Evolutionary conservation across 192 early-diverging fungal genomes (phyloP).

Genomic region (Haplosporangium gracile): DNA sequence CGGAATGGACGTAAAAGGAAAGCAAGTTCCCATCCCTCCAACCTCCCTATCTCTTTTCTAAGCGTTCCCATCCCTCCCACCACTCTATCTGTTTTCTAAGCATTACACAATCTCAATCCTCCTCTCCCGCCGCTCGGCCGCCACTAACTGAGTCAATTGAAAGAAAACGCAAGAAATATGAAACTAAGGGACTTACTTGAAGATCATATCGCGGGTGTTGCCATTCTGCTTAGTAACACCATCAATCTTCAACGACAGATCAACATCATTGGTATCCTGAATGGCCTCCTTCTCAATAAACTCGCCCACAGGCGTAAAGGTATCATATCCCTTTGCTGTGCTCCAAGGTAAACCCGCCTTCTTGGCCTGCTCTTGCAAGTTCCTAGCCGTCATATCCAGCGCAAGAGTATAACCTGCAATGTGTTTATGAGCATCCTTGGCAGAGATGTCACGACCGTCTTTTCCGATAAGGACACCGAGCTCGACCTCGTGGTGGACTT

Average conservation of each 20-base stretch:
- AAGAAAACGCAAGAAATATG: not conserved
- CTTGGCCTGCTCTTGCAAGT: constrained; percentile 88
- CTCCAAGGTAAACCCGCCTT: constrained; percentile 90
- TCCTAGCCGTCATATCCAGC: constrained; percentile 94
- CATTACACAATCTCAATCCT: too few species aligned
- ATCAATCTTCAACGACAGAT: constrained; percentile 84
- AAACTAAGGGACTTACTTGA: constrained; percentile 69
- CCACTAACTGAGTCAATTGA: not conserved
- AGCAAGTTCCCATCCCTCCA: not conserved
- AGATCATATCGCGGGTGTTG: constrained; percentile 93
- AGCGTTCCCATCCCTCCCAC: too few species aligned
- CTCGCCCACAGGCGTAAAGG: constrained; percentile 90
- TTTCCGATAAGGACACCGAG: constrained; percentile 93
- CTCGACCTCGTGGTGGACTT: constrained; percentile 95
- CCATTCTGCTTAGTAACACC: constrained; percentile 86
- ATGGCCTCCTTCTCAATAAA: constrained; percentile 82
- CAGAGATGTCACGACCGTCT: constrained; percentile 78
- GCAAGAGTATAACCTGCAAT: constrained; percentile 87
- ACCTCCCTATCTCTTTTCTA: not conserved
- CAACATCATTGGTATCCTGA: constrained; percentile 79
- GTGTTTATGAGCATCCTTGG: constrained; percentile 70
- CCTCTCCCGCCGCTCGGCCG: not conserved
- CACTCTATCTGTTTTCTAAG: not conserved
- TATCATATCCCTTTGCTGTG: constrained; percentile 94
- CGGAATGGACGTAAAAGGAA: constrained; percentile 10